These are phyloP conservation scores for Vitis hybrid DNA, from an alignment of 177 flowering plant species.

Conservation along the genomic window DNA sequence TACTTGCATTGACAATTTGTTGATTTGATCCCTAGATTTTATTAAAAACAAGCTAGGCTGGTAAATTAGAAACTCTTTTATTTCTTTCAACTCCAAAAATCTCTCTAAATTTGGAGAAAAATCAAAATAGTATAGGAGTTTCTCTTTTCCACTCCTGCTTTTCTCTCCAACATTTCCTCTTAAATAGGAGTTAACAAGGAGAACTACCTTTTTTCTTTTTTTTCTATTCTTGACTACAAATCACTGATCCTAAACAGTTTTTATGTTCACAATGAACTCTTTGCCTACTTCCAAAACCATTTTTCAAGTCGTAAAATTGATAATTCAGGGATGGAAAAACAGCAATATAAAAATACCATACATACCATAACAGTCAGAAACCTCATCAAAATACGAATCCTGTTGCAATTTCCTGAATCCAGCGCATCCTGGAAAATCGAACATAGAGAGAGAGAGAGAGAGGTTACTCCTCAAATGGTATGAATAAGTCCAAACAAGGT, in stretches of 20 bases:
- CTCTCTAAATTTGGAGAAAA: no score
- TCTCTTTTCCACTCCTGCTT: neutral
- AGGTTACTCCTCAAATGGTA: neutral
- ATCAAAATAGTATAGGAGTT: no score
- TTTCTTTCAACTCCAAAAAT: no score
- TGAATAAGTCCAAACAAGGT: neutral
- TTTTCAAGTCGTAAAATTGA: neutral
- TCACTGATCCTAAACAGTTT: neutral
- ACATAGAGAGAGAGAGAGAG: neutral
- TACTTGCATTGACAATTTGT: neutral
- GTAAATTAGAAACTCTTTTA: neutral
- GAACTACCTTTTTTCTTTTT: no score
- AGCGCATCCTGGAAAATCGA: slow-evolving; percentile 67
- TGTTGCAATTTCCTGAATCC: slow-evolving; percentile 60
- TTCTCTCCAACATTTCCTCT: neutral
- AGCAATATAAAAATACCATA: slow-evolving; percentile 1
- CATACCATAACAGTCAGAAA: slow-evolving; percentile 83
- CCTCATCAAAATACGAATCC: slow-evolving; percentile 80
- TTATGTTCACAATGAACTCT: no score
- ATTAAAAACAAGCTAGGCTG: neutral
- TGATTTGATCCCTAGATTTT: neutral
- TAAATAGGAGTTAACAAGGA: no score
- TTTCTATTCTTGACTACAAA: no score
- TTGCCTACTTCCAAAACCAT: no score
- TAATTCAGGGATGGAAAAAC: neutral